Conservation (phyloP, 768 basidiomycete species). For the Russula compacta region DNA sequence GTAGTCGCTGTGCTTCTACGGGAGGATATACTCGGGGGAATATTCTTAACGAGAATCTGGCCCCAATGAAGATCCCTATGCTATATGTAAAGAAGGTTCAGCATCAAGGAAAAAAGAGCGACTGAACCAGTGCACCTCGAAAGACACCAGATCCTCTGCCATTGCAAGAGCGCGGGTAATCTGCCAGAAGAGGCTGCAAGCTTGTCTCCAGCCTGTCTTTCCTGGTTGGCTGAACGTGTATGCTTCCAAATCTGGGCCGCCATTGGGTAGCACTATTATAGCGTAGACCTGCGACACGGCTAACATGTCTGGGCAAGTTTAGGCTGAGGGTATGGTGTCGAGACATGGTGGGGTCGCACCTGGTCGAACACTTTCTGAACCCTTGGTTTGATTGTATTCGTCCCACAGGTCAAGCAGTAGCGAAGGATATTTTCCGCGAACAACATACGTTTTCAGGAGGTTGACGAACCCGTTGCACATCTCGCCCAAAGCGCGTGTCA, state of each 20-base stretch:
- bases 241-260: constrained; percentile 83
- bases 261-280: constrained; percentile 84
- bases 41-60: constrained; percentile 75
- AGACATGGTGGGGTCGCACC: constrained; percentile 36
- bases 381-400: constrained; percentile 61
- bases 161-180: constrained; percentile 65
- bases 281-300: constrained; percentile 72
- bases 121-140: constrained; percentile 58
- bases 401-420: constrained; percentile 81
- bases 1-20: constrained; percentile 21
- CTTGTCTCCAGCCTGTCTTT: constrained; percentile 74
- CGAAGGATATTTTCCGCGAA: constrained; percentile 77
- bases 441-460: constrained; percentile 76
- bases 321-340: not conserved
- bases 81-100: constrained; percentile 32
- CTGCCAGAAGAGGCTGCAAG: constrained; percentile 87
- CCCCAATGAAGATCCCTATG: constrained; percentile 99
- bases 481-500: constrained; percentile 68
- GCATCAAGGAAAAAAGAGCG: not conserved
- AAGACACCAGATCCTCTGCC: constrained; percentile 72
- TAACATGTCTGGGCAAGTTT: constrained; percentile 52
- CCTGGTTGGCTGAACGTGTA: constrained; percentile 53
- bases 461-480: constrained; percentile 71
- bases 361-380: constrained; percentile 79
- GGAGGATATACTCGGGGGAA: constrained; percentile 25